A percentile compares a stretch with the other conserved stretches of the same genome.
Evolutionary conservation across 164 flowering plant species (phyloP).

Genomic region (Houttuynia cordata): DNA sequence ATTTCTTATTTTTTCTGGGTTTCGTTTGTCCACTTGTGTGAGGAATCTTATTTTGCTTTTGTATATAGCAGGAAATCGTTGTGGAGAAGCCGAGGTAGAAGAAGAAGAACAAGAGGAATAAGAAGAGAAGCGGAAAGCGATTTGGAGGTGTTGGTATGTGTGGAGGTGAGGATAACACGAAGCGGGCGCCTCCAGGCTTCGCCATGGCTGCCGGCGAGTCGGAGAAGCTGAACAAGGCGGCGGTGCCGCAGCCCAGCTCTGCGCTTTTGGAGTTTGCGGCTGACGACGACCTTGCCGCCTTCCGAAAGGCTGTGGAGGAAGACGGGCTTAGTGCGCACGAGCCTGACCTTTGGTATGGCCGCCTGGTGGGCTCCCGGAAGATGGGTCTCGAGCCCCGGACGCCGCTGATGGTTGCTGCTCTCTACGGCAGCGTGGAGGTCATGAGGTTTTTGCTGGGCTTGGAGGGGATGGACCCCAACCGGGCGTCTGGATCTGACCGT

Average conservation of each 20-base stretch:
- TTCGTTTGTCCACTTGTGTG: too few relatives aligned
- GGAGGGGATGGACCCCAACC: conserved; percentile 39
- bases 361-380: conserved; percentile 24
- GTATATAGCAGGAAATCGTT: neutral
- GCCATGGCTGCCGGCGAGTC: conserved; percentile 2
- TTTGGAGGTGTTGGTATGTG: neutral
- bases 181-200: conserved; percentile 2
- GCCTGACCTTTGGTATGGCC: conserved; percentile 11
- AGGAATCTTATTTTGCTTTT: neutral
- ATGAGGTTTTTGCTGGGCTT: conserved; percentile 41
- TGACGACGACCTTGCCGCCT: conserved; percentile 6
- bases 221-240: neutral
- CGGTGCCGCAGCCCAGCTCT: neutral
- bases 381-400: conserved; percentile 76
- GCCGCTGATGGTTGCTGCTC: conserved; percentile 77
- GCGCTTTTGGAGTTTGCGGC: conserved; percentile 11
- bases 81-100: neutral
- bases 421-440: conserved; percentile 56
- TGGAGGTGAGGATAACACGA: conserved; percentile 3
- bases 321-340: conserved; percentile 7
- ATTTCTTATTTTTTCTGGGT: too few relatives aligned
- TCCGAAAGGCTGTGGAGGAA: conserved; percentile 7
- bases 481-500: conserved; percentile 54
- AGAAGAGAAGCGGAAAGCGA: too few relatives aligned
- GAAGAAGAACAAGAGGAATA: neutral